These are phyloP conservation scores for Tolypocladium capitatum DNA, from an alignment of 2,329 filamentous ascomycete species.

Conservation along the genomic window DNA sequence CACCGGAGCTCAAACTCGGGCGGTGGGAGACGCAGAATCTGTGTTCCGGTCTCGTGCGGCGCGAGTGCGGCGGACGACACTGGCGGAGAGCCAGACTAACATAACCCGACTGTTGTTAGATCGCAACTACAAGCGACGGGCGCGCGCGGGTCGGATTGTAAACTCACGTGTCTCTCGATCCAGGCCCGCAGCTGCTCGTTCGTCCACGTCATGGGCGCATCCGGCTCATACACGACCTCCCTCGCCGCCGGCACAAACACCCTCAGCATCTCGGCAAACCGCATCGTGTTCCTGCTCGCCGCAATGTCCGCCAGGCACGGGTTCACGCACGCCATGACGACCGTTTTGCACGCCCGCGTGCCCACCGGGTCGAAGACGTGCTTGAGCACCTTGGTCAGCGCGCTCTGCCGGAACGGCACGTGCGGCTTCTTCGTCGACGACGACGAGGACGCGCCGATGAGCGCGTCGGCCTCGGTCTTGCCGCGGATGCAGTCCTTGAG, in stretches of 20 bases:
- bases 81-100: constrained; percentile 22
- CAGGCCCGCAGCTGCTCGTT: constrained; percentile 24
- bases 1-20: constrained; percentile 27
- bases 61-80: constrained; percentile 22
- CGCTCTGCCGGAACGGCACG: constrained; percentile 32
- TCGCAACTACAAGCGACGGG: too few relatives aligned
- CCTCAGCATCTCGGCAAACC: constrained; percentile 34
- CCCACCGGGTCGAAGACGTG: constrained; percentile 32
- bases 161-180: constrained; percentile 26
- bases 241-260: constrained; percentile 19
- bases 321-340: constrained; percentile 33
- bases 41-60: constrained; percentile 25
- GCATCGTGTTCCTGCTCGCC: constrained; percentile 33
- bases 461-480: constrained; percentile 21
- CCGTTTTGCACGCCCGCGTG: constrained; percentile 25
- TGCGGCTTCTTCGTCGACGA: too few relatives aligned
- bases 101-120: too few relatives aligned
- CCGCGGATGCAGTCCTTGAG: constrained; percentile 40
- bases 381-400: constrained; percentile 33
- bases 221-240: constrained; percentile 10
- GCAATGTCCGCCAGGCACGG: constrained; percentile 29
- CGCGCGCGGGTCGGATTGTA: background rate
- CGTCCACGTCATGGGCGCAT: constrained; percentile 24
- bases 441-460: constrained; percentile 7
- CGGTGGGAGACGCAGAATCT: constrained; percentile 25